These are phyloP conservation scores for Epichloe hybrida DNA, from an alignment of 2,329 filamentous ascomycete genomes.

Conservation along the genomic window DNA sequence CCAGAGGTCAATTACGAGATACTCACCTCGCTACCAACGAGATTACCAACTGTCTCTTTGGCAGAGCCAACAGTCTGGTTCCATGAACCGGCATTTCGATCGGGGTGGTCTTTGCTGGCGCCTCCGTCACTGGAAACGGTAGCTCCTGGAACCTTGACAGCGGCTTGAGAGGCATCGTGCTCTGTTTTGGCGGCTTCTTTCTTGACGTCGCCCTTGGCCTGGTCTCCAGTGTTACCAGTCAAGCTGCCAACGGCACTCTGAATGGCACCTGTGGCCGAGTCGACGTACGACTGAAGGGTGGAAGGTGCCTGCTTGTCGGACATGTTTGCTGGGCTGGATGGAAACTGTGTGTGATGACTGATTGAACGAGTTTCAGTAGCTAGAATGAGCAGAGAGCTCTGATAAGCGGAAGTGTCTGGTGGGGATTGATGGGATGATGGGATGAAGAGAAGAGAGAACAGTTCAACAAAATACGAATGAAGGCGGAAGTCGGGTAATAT, in stretches of 20 bases:
- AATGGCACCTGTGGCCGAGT: constrained; percentile 57
- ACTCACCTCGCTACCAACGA: constrained; percentile 58
- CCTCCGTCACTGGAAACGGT: constrained; percentile 57
- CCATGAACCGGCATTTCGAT: constrained; percentile 62
- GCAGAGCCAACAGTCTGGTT: constrained; percentile 81
- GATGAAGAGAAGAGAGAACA: not conserved
- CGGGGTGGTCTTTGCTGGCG: constrained; percentile 54
- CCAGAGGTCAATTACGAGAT: not conserved
- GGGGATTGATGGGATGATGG: too few species aligned
- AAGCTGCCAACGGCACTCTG: constrained; percentile 60
- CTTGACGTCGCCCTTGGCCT: not conserved
- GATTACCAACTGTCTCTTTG: constrained; percentile 67
- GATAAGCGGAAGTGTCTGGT: not conserved
- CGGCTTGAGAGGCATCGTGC: constrained; percentile 61
- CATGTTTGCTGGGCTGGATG: constrained; percentile 9
- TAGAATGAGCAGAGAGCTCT: not conserved
- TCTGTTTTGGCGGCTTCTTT: constrained; percentile 53
- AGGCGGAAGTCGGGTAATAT: constrained; percentile 1
- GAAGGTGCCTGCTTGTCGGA: constrained; percentile 35
- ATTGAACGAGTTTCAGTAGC: not conserved
- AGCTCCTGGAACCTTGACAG: constrained; percentile 59
- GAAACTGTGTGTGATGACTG: not conserved
- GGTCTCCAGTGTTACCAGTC: constrained; percentile 36
- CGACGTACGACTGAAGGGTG: constrained; percentile 65
- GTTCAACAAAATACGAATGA: too few species aligned